Conservation (phyloP, 331 rosid genomes). For the Spiraea crenata region DNA sequence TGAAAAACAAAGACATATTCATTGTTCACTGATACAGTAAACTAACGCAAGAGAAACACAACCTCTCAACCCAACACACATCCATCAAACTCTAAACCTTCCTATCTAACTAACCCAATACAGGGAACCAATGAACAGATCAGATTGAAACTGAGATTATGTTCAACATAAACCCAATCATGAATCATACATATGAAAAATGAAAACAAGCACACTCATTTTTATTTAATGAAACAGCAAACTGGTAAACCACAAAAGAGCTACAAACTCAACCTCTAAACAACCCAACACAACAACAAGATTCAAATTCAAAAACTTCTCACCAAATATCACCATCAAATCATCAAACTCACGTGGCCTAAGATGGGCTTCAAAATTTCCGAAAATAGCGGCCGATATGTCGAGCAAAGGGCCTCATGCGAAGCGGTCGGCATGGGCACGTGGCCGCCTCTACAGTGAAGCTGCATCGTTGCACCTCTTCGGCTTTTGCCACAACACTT, state of each 20-base stretch:
- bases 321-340: background rate
- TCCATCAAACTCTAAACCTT: too few relatives aligned
- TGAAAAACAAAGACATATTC: too few relatives aligned
- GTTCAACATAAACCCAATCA: background rate
- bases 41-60: too few relatives aligned
- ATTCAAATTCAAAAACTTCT: background rate
- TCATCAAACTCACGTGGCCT: background rate
- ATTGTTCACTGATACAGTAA: too few relatives aligned
- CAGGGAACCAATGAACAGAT: background rate
- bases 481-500: background rate
- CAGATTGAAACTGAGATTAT: background rate
- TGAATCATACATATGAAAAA: background rate
- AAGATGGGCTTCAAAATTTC: background rate
- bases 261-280: background rate
- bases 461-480: background rate
- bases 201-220: background rate
- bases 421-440: background rate
- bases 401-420: background rate
- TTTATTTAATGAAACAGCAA: background rate
- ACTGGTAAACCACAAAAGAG: background rate
- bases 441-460: slow-evolving; percentile 6
- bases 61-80: too few relatives aligned
- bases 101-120: background rate
- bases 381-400: background rate
- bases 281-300: background rate